phyloP scores from a whole-genome alignment of 169 alveolate species.

The Theileria orientalis region DNA sequence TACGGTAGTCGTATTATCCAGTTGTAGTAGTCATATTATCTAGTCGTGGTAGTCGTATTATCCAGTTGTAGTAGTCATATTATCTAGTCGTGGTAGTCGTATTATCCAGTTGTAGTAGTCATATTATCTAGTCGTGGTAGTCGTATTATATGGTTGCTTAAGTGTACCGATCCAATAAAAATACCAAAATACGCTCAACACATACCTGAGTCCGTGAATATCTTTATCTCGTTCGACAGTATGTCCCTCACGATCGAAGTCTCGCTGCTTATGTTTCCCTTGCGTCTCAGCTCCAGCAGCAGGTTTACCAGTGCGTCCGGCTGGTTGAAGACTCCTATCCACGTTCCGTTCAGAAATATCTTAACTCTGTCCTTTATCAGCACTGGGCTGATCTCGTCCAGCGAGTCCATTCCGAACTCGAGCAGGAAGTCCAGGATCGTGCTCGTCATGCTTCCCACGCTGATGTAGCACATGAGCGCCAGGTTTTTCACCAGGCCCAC shows the following conservation, averaged over 20 bases:
- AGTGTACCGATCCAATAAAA: no score
- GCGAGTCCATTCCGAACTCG: conserved; percentile 87
- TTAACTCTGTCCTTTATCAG: conserved; percentile 89
- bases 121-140: no score
- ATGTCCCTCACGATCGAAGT: conserved; percentile 94
- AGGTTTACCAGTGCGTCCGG: conserved; percentile 89
- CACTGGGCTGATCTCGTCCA: conserved; percentile 84
- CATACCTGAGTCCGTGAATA: conserved; percentile 97
- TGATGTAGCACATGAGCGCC: conserved; percentile 96
- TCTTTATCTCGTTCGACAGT: conserved; percentile 88
- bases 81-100: no score
- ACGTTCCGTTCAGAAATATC: conserved; percentile 93
- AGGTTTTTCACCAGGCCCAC: conserved; percentile 99
- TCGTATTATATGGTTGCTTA: no score
- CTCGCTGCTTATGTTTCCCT: conserved; percentile 91
- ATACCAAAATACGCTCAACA: no score
- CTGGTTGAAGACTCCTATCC: conserved; percentile 94
- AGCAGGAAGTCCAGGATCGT: conserved; percentile 84
- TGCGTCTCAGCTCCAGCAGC: conserved; percentile 86
- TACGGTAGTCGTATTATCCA: no score
- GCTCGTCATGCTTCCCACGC: conserved; percentile 91
- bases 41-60: no score
- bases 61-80: no score
- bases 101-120: no score
- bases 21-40: neutral